Base-by-base conservation (phyloP, 345 rosid species). In the Microthlaspi erraticum region DNA sequence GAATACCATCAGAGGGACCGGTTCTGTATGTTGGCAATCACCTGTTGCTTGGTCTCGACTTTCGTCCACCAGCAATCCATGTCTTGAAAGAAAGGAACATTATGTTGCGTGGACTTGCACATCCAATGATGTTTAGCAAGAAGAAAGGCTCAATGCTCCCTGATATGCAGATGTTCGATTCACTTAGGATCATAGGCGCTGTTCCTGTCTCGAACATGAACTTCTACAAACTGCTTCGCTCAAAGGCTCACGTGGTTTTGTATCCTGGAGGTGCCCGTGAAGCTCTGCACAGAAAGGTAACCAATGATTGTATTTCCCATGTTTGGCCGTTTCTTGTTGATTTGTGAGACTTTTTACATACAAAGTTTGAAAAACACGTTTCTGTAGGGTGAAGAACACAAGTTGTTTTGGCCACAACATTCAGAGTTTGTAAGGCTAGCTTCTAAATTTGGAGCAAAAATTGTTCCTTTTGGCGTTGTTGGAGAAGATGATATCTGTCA, bases 251-350 rank as follows among this genome's bases (percentile, higher is more conserved):
- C 51, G 84, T 77, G 70, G 70, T 77, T 20, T 75, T 88, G 49
- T 88, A 87, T 69, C 93, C 93, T 8, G 97, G 97, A 58, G 95
- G 93, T 57, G 73, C 66, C 50, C 93, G 93, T 2, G 97, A 91
- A 78, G 92, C 89, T 60, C 70, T 80, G 56, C 97, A 91, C 33
- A 52, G 84, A 54, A 87, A 87, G 89, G 89, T 85, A 26, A 68
- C 7, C 7, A n/a, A 10, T 34, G 34, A 43, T 62, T 29, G 13
- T 26, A 26, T 55, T 20, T 42, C 81, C 26, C 66, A 23, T 81
- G 44, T 34, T 18, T 20, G 23, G 23, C 23, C n/a, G n/a, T n/a
- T n/a, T n/a, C n/a, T n/a, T n/a, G n/a, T n/a, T n/a, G 5, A 37
- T 1, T 31, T 33, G 16, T 12, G 42, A 55, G 49, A n/a, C 29